These are phyloP conservation scores for Fistulinella staudtii DNA, from an alignment of 1,284 basidiomycete genomes.

Conservation along the genomic window DNA sequence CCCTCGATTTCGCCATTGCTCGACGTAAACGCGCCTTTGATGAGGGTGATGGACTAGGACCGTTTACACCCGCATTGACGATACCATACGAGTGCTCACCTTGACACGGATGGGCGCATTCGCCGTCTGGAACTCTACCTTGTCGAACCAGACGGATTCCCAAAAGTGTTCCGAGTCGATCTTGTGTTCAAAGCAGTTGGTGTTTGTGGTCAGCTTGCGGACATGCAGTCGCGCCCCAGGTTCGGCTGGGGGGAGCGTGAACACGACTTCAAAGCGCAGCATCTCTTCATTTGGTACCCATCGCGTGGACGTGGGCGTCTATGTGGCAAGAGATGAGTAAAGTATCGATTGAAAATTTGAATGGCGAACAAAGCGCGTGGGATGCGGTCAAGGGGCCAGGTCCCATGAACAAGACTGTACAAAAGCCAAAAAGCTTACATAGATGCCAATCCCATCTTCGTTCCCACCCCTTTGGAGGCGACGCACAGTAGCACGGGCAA, in stretches of 20 bases:
- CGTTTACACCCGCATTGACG: too few species aligned
- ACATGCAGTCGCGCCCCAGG: constrained; percentile 20
- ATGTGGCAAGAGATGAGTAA: too few species aligned
- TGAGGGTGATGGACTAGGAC: constrained; percentile 34
- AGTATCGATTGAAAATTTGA: too few species aligned
- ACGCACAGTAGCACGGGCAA: constrained; percentile 35
- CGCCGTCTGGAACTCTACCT: constrained; percentile 22
- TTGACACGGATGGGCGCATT: constrained; percentile 29
- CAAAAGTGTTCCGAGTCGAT: constrained; percentile 31
- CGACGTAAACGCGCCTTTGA: constrained; percentile 29
- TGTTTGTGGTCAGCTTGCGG: constrained; percentile 30
- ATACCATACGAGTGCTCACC: constrained; percentile 21
- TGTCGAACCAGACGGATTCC: constrained; percentile 28
- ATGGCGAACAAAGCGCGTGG: too few species aligned
- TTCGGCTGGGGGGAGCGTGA: constrained; percentile 30
- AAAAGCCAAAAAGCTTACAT: constrained; percentile 29
- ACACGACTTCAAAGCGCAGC: constrained; percentile 29
- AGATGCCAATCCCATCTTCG: constrained; percentile 39
- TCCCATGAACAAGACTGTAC: too few species aligned
- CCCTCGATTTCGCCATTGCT: constrained; percentile 39
- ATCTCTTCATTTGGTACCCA: constrained; percentile 7
- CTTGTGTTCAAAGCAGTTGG: constrained; percentile 29
- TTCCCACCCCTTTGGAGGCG: constrained; percentile 27
- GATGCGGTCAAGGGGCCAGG: too few species aligned
- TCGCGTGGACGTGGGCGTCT: constrained; percentile 16